Evolutionary conservation across 768 basidiomycete genomes (phyloP).

Genomic region (Boletus vermiculosoides): DNA sequence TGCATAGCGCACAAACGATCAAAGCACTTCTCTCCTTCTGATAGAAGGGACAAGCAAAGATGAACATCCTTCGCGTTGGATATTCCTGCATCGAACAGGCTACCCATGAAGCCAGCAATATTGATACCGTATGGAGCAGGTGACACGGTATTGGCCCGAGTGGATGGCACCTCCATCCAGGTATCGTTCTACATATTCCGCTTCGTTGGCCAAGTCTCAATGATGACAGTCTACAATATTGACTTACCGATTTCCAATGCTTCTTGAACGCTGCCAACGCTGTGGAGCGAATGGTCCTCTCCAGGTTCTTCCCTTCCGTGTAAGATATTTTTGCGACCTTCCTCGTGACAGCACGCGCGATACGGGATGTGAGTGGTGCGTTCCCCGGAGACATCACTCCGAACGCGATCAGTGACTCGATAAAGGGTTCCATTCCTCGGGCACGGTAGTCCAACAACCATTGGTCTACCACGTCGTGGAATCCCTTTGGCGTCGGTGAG

Average conservation of each 20-base stretch:
- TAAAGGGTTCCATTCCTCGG: slow-evolving; percentile 14
- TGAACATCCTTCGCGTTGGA: slow-evolving; percentile 27
- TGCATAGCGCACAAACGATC: slow-evolving; percentile 36
- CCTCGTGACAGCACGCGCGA: slow-evolving; percentile 11
- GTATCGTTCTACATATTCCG: slow-evolving; percentile 14
- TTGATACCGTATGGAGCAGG: slow-evolving; percentile 24
- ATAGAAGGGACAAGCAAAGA: slow-evolving; percentile 30
- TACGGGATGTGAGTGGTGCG: slow-evolving; percentile 14
- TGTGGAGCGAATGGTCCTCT: slow-evolving; percentile 11
- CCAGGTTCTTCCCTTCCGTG: slow-evolving; percentile 12
- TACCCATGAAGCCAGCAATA: slow-evolving; percentile 33
- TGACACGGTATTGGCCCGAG: not conserved
- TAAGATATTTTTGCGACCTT: slow-evolving; percentile 7
- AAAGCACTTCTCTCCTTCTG: slow-evolving; percentile 19
- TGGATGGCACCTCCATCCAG: slow-evolving; percentile 2
- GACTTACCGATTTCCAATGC: slow-evolving; percentile 18
- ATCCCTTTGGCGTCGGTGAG: slow-evolving; percentile 7
- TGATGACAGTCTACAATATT: not conserved
- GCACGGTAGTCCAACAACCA: slow-evolving; percentile 25
- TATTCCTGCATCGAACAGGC: slow-evolving; percentile 30
- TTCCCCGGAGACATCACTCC: slow-evolving; percentile 12
- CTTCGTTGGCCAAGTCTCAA: not conserved
- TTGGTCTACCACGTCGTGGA: slow-evolving; percentile 14
- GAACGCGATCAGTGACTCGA: slow-evolving; percentile 18
- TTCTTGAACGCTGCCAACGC: slow-evolving; percentile 16